Conservation (phyloP, 805 yeast genomes). For the Yarrowia divulgata region DNA sequence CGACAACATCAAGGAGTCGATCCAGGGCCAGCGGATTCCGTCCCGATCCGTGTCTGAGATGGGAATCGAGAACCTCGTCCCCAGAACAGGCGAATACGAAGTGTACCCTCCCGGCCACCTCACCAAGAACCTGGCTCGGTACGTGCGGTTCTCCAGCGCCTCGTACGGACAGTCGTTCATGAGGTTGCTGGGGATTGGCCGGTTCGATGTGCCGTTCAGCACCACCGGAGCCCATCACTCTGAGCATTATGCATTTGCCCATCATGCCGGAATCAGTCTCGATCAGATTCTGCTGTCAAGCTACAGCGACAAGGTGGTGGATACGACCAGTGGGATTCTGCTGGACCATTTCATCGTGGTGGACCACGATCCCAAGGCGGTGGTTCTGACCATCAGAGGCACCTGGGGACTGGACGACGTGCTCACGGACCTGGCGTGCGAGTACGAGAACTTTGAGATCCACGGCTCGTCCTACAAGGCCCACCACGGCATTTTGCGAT, state of each 20-base stretch:
- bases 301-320: constrained; percentile 45
- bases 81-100: constrained; percentile 40
- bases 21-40: neutral
- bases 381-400: constrained; percentile 50
- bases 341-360: constrained; percentile 49
- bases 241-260: constrained; percentile 50
- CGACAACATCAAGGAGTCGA: constrained; percentile 38
- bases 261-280: constrained; percentile 47
- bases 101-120: constrained; percentile 47
- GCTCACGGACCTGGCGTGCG: constrained; percentile 49
- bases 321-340: constrained; percentile 47
- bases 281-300: constrained; percentile 49
- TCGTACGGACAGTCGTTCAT: constrained; percentile 51
- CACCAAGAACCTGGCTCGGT: constrained; percentile 48
- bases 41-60: neutral
- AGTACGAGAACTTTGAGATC: constrained; percentile 48
- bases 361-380: constrained; percentile 48
- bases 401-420: constrained; percentile 50
- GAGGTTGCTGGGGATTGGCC: constrained; percentile 48
- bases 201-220: constrained; percentile 44
- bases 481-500: constrained; percentile 49
- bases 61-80: constrained; percentile 22
- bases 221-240: constrained; percentile 45
- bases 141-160: constrained; percentile 49
- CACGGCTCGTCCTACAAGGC: constrained; percentile 46